Conservation (phyloP, 371 early-diverging fungal species). For the Synchytrium microbalum region DNA sequence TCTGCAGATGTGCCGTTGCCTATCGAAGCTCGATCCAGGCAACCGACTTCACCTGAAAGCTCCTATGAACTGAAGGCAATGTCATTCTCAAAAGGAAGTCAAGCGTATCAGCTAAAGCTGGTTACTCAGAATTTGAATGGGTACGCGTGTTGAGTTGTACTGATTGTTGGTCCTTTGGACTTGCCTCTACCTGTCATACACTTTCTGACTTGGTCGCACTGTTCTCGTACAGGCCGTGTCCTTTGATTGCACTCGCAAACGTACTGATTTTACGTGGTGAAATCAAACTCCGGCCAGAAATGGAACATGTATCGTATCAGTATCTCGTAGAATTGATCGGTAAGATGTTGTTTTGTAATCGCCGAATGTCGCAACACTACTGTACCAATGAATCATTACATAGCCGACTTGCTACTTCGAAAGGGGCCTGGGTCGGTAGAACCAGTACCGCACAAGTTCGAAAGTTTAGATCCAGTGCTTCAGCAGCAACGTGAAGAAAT, state of each 20-base stretch:
- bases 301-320: constrained; percentile 53
- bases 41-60: no score
- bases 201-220: no score
- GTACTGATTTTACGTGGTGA: constrained; percentile 70
- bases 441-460: constrained; percentile 6
- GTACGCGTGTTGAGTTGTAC: not conserved
- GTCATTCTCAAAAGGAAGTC: not conserved
- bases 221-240: constrained; percentile 93
- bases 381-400: not conserved
- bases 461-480: constrained; percentile 10
- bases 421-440: not conserved
- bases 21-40: no score
- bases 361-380: constrained; percentile 4
- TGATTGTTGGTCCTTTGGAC: no score
- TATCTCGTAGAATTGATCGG: constrained; percentile 67
- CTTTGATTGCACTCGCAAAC: constrained; percentile 66
- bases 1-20: no score
- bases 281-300: constrained; percentile 49
- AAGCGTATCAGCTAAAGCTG: constrained; percentile 8
- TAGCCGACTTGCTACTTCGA: not conserved
- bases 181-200: no score
- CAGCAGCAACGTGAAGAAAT: constrained; percentile 8
- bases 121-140: not conserved
- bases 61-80: constrained; percentile 17
- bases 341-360: constrained; percentile 50